A percentile compares a stretch with the other conserved stretches of the same genome.
These are phyloP conservation scores for Psilocybe sp. DNA, from an alignment of 768 basidiomycete species.

Conservation along the genomic window DNA sequence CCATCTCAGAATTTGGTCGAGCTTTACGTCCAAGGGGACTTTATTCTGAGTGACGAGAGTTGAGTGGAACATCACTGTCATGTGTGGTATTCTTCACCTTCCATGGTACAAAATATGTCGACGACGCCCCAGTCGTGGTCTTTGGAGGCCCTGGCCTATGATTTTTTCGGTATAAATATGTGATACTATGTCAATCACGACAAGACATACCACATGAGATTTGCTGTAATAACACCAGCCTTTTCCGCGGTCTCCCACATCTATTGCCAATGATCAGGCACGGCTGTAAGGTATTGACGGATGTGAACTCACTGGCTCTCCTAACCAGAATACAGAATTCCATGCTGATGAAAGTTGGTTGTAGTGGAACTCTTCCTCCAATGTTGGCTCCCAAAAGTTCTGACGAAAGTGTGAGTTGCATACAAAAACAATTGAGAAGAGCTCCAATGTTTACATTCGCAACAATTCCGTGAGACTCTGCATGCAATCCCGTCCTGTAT, in stretches of 20 bases:
- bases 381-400: constrained; percentile 85
- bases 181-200: background rate
- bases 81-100: constrained; percentile 36
- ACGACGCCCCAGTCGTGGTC: constrained; percentile 58
- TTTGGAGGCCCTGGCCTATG: constrained; percentile 79
- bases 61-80: background rate
- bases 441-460: constrained; percentile 59
- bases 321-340: constrained; percentile 80
- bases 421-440: background rate
- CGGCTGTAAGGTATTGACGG: background rate
- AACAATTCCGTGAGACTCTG: constrained; percentile 89
- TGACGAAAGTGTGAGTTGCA: constrained; percentile 22
- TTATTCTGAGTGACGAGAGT: constrained; percentile 39
- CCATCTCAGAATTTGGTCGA: constrained; percentile 78
- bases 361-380: constrained; percentile 67
- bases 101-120: constrained; percentile 82
- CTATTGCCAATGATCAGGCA: constrained; percentile 32
- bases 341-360: constrained; percentile 58
- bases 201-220: constrained; percentile 82
- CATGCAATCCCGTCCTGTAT: constrained; percentile 81
- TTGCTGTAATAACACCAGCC: constrained; percentile 73
- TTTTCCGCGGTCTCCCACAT: constrained; percentile 89
- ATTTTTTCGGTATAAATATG: background rate
- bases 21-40: constrained; percentile 65
- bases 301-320: constrained; percentile 66